These are phyloP conservation scores for Tuber brumale DNA, from an alignment of 495 filamentous ascomycete species.

Conservation along the genomic window DNA sequence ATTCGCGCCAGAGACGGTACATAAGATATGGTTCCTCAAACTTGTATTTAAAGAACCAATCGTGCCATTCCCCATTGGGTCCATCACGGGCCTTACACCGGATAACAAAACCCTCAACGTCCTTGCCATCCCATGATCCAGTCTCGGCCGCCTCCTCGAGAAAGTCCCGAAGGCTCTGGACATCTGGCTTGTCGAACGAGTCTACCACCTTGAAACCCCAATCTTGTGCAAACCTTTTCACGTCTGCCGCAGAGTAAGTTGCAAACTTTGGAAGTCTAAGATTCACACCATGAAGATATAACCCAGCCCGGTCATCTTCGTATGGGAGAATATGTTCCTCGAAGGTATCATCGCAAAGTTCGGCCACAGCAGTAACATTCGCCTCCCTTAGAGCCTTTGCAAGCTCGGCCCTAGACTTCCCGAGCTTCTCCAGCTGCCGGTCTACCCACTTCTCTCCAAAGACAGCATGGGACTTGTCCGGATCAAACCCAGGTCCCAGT, in stretches of 20 bases:
- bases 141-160: conserved; percentile 62
- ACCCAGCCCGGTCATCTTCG: conserved; percentile 69
- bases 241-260: conserved; percentile 68
- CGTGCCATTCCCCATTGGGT: conserved; percentile 52
- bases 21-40: conserved; percentile 98
- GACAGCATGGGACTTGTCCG: conserved; percentile 67
- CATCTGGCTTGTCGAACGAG: conserved; percentile 56
- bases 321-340: conserved; percentile 97
- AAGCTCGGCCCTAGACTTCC: conserved; percentile 69
- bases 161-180: conserved; percentile 60
- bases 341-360: conserved; percentile 91
- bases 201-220: conserved; percentile 93
- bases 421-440: conserved; percentile 64
- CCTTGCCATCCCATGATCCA: conserved; percentile 78
- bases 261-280: conserved; percentile 82
- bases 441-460: conserved; percentile 83
- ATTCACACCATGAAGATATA: conserved; percentile 95
- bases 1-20: conserved; percentile 98
- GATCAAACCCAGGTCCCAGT: conserved; percentile 65
- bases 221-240: conserved; percentile 80
- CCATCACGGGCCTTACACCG: conserved; percentile 65
- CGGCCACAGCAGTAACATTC: conserved; percentile 89
- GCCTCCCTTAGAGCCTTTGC: conserved; percentile 65
- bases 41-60: conserved; percentile 99
- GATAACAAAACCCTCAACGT: conserved; percentile 95